These are phyloP conservation scores for Linanthus parryae DNA, from an alignment of 148 eudicot genomes.

Conservation along the genomic window DNA sequence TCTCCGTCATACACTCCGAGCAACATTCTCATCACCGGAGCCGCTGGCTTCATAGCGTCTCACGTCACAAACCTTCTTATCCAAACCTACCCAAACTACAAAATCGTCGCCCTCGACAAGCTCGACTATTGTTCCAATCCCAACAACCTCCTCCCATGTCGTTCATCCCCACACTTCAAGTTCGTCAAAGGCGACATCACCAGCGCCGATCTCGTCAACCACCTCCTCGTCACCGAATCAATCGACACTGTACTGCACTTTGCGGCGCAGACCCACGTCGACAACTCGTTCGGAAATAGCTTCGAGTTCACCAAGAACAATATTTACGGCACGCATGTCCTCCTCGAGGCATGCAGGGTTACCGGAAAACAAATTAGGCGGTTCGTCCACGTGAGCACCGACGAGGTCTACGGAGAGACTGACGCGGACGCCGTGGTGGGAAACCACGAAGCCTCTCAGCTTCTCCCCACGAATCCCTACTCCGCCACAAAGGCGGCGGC, in stretches of 20 bases:
- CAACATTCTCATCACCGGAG: conserved; percentile 3
- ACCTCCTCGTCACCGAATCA: neutral
- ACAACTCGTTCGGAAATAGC: conserved; percentile 5
- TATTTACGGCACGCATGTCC: conserved; percentile 1
- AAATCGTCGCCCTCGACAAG: neutral
- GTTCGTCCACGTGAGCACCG: conserved; percentile 1
- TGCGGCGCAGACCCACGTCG: conserved; percentile 1
- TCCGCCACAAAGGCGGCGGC: conserved; percentile 1
- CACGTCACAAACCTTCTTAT: neutral
- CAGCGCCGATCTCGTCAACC: neutral
- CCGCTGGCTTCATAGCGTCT: conserved; percentile 1
- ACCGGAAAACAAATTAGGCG: neutral
- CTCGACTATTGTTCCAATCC: neutral
- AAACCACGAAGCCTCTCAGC: neutral
- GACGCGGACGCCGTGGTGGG: neutral
- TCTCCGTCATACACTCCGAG: neutral
- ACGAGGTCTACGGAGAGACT: neutral
- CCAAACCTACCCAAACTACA: neutral
- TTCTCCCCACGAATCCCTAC: neutral
- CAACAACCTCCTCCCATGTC: neutral
- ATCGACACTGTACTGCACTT: neutral
- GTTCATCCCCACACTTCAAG: neutral
- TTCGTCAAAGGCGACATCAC: neutral
- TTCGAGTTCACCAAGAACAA: conserved; percentile 3
- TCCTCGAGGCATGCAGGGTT: neutral